Base-by-base conservation (phyloP, 495 filamentous ascomycete species). In the Aspergillus campestris region DNA sequence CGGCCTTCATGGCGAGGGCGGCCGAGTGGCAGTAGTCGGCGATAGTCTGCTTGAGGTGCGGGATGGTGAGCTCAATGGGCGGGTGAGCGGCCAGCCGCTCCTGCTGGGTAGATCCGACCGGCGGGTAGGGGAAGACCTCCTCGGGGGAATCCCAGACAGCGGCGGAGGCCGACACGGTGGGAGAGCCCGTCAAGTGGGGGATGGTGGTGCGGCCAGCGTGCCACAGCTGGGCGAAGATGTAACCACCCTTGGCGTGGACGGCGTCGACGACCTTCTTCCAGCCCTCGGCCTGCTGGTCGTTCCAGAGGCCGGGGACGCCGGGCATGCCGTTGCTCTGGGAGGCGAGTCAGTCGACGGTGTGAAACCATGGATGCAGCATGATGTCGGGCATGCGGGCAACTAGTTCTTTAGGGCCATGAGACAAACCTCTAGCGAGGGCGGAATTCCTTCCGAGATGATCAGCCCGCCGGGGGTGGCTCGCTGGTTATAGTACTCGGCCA, bases 401-500 rank as follows among this genome's bases (percentile, higher is more conserved):
- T 24, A 24, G 18, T 24, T 4, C 18, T 24, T 24, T 24, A 24
- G 18, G 18, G 18, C 4, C 18, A 4, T 24, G 18, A 24, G 18
- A 24, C 38, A 41, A 62, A 67, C 62, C 59, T 72, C 67, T 1
- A 67, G 51, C n/a, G 65, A 73, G 28, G 73, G 69, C n/a, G 70
- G 64, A n/a, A 72, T 67, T 0, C 70, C 78, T 55, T 80, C 75
- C 5, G 67, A 67, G 32, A 81, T 75, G 31, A 80, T 59, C n/a
- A 81, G 50, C 1, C 73, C 72, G 9, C 78, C 78, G 10, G 66
- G 49, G 7, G 71, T 70, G 2, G 76, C 62, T 7, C 76, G 66
- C 46, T 82, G 77, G 1, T 55, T 42, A 57, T 81, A 80, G 59
- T 81, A 79, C 27, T 77, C 70, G 45, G 59, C 60, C n/a, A 74